Base-by-base conservation (phyloP, 768 basidiomycete species). In the Epithele typhae region DNA sequence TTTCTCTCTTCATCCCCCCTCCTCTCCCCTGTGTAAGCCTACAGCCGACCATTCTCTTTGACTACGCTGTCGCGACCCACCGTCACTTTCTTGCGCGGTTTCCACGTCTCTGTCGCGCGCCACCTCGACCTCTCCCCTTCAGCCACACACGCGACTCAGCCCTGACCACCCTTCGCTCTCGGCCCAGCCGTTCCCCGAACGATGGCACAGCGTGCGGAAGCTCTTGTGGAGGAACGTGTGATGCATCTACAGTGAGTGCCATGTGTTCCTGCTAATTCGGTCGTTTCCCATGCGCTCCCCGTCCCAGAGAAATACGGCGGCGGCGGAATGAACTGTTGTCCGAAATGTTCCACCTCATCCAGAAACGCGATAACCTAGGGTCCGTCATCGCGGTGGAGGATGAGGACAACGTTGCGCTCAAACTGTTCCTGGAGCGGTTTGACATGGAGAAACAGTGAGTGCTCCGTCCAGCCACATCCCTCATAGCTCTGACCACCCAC, bases 301-400 rank as follows among this genome's bases (percentile, higher is more conserved):
- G 33, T 24, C 32, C 10, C 17, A 90, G 87, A 61, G 72, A 70
- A 53, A 81, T 90, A 52, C 65, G 79, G 36, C 65, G 73, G 38
- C 80, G 79, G 54, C 72, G 87, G 63, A 83, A 85, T 81, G 80
- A 70, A 43, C 74, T 88, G 40, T 74, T 90, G 61, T 73, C 74
- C 35, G 77, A 88, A 62, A 81, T 90, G 79, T 84, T 77, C 66
- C 65, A 68, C 43, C 76, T 90, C 71, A 73, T 87, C 40, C 74
- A 71, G 46, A 71, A 71, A 46, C 76, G 77, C 57, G 68, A 76
- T 42, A 68, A 68, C 53, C 57, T 74, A 36, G 75, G 75, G 19
- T 49, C 67, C 25, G 52, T 74, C 32, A 58, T 76, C 24, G 51
- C 59, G 12, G 45, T 71, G 15, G 62, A 70, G 19, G 70, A 72